phyloP scores from a whole-genome alignment of 345 rosid species.

The Linum lewisii region DNA sequence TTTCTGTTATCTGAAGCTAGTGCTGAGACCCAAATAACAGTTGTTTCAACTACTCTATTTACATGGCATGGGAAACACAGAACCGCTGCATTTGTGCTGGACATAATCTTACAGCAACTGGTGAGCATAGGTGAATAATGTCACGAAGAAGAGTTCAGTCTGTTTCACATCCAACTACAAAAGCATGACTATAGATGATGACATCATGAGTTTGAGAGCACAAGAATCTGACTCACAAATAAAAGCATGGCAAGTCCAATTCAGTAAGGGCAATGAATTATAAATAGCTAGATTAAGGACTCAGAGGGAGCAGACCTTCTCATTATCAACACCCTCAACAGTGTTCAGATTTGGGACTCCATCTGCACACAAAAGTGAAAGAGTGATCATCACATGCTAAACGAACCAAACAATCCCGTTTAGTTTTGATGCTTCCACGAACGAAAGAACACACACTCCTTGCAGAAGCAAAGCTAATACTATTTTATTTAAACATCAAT shows the following conservation, averaged over 20 bases:
- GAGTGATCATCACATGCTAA: background rate
- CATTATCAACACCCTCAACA: conserved; percentile 70
- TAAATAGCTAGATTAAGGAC: background rate
- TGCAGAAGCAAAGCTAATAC: background rate
- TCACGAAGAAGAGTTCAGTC: no score
- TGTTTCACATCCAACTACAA: no score
- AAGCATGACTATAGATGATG: no score
- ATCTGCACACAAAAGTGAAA: conserved; percentile 45
- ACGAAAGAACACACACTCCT: background rate
- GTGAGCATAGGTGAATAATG: no score
- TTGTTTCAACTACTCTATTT: background rate
- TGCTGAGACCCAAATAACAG: background rate
- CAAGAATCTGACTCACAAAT: no score
- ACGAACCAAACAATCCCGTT: background rate
- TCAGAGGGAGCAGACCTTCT: conserved; percentile 39
- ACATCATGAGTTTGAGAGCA: no score
- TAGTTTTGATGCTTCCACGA: background rate
- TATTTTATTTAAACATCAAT: conserved; percentile 1
- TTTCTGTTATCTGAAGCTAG: background rate
- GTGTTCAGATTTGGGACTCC: conserved; percentile 71
- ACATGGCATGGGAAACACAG: background rate
- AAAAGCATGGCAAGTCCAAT: background rate
- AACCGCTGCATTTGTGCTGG: background rate
- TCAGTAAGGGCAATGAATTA: background rate
- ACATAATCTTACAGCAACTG: background rate